phyloP scores from a whole-genome alignment of 2,329 filamentous ascomycete species.

The Phialemonium atrogriseum region DNA sequence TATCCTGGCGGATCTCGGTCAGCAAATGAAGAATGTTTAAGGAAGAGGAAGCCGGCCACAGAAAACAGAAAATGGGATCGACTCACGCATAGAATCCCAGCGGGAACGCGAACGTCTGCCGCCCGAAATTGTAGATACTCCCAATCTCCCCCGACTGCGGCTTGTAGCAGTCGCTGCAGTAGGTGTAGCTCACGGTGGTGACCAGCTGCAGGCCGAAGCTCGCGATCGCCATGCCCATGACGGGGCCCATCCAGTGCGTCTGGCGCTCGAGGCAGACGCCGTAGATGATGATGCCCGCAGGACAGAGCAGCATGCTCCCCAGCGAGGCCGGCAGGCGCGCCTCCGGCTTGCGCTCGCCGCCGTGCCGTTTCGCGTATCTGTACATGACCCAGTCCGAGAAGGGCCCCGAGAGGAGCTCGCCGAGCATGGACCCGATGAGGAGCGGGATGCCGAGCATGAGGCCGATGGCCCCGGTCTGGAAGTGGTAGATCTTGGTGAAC shows the following conservation, averaged over 20 bases:
- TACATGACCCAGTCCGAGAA: slow-evolving; percentile 7
- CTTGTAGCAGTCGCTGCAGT: slow-evolving; percentile 14
- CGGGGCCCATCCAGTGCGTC: slow-evolving; percentile 9
- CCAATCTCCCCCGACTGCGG: slow-evolving; percentile 12
- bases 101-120: slow-evolving; percentile 5
- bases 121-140: slow-evolving; percentile 5
- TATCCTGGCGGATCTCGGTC: not conserved
- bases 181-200: slow-evolving; percentile 11
- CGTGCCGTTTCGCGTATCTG: slow-evolving; percentile 4
- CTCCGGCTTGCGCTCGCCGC: slow-evolving; percentile 7
- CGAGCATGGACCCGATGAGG: slow-evolving; percentile 6
- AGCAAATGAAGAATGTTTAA: not conserved
- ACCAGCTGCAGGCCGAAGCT: slow-evolving; percentile 10
- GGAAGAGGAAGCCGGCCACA: not conserved
- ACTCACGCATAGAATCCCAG: slow-evolving; percentile 7
- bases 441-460: slow-evolving; percentile 8
- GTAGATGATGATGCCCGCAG: slow-evolving; percentile 13
- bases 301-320: slow-evolving; percentile 8
- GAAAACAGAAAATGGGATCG: not conserved
- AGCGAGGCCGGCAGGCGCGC: slow-evolving; percentile 6
- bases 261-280: slow-evolving; percentile 11
- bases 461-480: slow-evolving; percentile 7
- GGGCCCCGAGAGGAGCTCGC: slow-evolving; percentile 6
- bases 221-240: slow-evolving; percentile 9
- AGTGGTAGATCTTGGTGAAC: slow-evolving; percentile 8